Percentiles rank a stretch among this genome's conserved stretches.
These are phyloP conservation scores for Glutinoglossum americanum DNA, from an alignment of 495 filamentous ascomycete species.

Conservation along the genomic window DNA sequence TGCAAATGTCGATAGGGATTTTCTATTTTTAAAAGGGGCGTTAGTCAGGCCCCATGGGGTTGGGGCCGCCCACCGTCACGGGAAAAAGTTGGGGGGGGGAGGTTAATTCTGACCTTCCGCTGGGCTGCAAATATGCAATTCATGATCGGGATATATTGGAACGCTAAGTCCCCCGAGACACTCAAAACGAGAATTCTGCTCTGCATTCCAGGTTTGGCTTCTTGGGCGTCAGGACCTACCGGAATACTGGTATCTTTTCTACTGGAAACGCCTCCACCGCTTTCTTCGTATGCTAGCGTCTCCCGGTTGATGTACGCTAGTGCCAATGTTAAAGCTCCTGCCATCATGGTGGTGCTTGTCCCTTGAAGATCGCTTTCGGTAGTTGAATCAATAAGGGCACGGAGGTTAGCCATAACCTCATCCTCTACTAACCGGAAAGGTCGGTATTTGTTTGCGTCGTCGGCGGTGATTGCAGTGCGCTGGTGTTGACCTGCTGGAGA, in stretches of 20 bases:
- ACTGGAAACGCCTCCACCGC: conserved; percentile 15
- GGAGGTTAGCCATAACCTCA: conserved; percentile 49
- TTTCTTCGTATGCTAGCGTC: conserved; percentile 25
- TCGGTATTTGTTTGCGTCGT: conserved; percentile 74
- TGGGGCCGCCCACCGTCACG: background rate
- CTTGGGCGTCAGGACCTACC: conserved; percentile 14
- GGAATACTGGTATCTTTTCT: conserved; percentile 9
- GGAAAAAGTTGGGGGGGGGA: background rate
- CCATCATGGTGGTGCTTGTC: conserved; percentile 57
- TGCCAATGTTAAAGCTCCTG: conserved; percentile 76
- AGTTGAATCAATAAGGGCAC: conserved; percentile 44
- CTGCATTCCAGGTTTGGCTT: conserved; percentile 28
- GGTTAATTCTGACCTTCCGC: conserved; percentile 19
- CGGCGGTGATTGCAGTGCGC: background rate
- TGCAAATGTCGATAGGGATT: conserved; percentile 78
- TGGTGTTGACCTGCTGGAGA: conserved; percentile 1
- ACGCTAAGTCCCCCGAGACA: conserved; percentile 59
- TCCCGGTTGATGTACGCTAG: conserved; percentile 66
- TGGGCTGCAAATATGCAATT: conserved; percentile 91
- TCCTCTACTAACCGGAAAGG: conserved; percentile 73
- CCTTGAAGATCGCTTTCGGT: conserved; percentile 31
- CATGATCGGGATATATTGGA: conserved; percentile 95
- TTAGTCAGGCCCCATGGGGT: background rate
- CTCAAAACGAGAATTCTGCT: conserved; percentile 72
- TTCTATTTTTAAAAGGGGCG: conserved; percentile 9